Conservation (phyloP, 768 basidiomycete species). For the Tylopilus vinaceipallidus region DNA sequence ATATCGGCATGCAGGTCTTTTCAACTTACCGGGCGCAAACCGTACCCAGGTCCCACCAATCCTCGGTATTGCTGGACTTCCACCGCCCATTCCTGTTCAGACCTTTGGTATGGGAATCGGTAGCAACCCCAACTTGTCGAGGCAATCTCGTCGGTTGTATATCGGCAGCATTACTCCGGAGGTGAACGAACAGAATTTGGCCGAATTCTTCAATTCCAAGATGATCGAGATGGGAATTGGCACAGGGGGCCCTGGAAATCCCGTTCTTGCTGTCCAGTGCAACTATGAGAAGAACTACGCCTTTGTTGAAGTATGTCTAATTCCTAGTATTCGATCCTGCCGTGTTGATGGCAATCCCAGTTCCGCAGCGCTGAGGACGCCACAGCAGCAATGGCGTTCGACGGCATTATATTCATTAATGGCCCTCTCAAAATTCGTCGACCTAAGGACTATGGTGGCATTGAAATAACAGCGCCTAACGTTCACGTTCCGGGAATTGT, state of each 20-base stretch:
- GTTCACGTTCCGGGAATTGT: constrained; percentile 92
- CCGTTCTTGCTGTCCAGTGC: constrained; percentile 91
- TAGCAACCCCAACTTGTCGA: constrained; percentile 83
- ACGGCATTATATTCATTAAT: constrained; percentile 94
- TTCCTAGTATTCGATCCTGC: background rate
- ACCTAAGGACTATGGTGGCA: constrained; percentile 94
- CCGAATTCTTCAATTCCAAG: constrained; percentile 93
- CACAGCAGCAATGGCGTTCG: constrained; percentile 94
- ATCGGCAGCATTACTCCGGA: constrained; percentile 96
- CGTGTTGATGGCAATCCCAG: constrained; percentile 41
- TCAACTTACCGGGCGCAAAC: constrained; percentile 95
- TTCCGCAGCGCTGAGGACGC: constrained; percentile 98
- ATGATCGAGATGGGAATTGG: constrained; percentile 93
- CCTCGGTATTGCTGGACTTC: constrained; percentile 75
- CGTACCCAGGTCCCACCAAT: constrained; percentile 84
- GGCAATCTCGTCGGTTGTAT: constrained; percentile 93
- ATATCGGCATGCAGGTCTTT: constrained; percentile 60
- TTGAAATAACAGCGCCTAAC: constrained; percentile 58
- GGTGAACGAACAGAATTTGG: constrained; percentile 89
- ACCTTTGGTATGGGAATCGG: constrained; percentile 86
- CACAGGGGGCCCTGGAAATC: constrained; percentile 80
- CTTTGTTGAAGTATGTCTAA: constrained; percentile 81
- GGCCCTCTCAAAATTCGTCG: constrained; percentile 96
- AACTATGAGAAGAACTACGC: constrained; percentile 99
- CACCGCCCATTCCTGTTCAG: constrained; percentile 80